Evolutionary conservation across 2,329 filamentous ascomycete species (phyloP).

Genomic region (Fusarium sp.): DNA sequence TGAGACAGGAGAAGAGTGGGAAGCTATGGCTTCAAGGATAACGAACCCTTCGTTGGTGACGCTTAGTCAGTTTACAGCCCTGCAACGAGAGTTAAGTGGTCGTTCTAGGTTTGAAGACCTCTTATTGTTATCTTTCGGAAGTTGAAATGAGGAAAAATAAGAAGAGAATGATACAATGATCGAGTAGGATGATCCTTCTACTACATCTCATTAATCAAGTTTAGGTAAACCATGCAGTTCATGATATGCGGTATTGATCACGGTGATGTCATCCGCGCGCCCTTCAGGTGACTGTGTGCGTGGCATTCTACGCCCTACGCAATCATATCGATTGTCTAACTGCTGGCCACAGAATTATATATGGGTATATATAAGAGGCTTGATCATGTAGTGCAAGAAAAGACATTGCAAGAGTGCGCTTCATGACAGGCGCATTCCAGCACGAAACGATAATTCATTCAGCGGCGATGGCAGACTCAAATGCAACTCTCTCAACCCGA

Average conservation of each 20-base stretch:
- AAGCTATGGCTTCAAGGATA: rapidly evolving
- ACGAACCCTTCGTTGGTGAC: not conserved
- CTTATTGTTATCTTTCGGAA: not conserved
- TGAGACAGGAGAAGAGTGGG: not conserved
- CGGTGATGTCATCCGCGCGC: not conserved
- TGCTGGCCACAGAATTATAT: not conserved
- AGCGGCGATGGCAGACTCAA: rapidly evolving
- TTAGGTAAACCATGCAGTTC: too few species aligned
- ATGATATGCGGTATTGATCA: not conserved
- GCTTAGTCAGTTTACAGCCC: not conserved
- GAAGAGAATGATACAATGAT: too few species aligned
- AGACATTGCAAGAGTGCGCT: rapidly evolving
- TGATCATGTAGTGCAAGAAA: rapidly evolving
- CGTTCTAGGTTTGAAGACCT: constrained; percentile 9
- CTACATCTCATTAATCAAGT: too few species aligned
- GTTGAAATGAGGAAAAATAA: not conserved
- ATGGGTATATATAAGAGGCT: not conserved
- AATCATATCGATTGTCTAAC: not conserved
- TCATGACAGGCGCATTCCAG: rapidly evolving
- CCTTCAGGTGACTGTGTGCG: not conserved
- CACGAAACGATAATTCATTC: not conserved
- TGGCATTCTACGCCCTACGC: not conserved
- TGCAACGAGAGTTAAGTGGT: rapidly evolving
- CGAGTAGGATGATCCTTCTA: too few species aligned
- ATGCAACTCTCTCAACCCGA: not conserved